phyloP scores from a whole-genome alignment of 2,329 filamentous ascomycete species.

The Parastagonospora avenae region DNA sequence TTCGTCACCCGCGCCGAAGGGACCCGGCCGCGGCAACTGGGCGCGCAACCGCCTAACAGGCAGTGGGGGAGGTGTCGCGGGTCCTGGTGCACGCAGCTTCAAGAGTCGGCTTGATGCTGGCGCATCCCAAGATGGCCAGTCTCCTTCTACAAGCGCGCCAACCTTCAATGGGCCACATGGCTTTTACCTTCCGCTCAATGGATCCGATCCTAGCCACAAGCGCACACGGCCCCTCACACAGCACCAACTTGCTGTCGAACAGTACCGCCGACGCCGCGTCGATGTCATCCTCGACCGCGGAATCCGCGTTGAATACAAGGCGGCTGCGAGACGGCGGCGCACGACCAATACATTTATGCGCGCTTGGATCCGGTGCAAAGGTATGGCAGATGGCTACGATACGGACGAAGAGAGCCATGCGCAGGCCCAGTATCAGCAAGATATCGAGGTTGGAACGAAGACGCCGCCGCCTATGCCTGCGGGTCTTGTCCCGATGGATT shows the following conservation, averaged over 20 bases:
- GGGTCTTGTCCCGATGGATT: constrained; percentile 65
- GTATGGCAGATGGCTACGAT: constrained; percentile 53
- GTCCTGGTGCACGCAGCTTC: constrained; percentile 34
- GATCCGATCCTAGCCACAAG: constrained; percentile 51
- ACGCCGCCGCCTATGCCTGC: constrained; percentile 44
- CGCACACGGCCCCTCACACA: constrained; percentile 77
- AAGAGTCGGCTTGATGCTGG: constrained; percentile 42
- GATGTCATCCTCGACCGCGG: constrained; percentile 81
- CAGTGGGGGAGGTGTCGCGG: constrained; percentile 8
- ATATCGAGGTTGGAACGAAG: constrained; percentile 33
- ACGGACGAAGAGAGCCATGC: constrained; percentile 48
- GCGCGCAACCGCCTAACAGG: constrained; percentile 43
- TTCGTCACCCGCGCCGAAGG: constrained; percentile 46
- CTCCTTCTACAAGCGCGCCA: constrained; percentile 37
- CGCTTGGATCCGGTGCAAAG: constrained; percentile 67
- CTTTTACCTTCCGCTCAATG: constrained; percentile 58
- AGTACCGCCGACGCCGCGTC: constrained; percentile 78
- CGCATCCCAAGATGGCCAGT: constrained; percentile 40
- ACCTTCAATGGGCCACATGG: constrained; percentile 58
- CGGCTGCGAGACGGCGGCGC: constrained; percentile 65
- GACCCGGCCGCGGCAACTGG: constrained; percentile 57
- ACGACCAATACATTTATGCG: constrained; percentile 70
- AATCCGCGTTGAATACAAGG: constrained; percentile 68
- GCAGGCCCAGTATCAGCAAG: constrained; percentile 46
- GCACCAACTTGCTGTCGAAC: constrained; percentile 80